Evolutionary conservation across 768 basidiomycete genomes (phyloP).

Genomic region (Galerina marginata): DNA sequence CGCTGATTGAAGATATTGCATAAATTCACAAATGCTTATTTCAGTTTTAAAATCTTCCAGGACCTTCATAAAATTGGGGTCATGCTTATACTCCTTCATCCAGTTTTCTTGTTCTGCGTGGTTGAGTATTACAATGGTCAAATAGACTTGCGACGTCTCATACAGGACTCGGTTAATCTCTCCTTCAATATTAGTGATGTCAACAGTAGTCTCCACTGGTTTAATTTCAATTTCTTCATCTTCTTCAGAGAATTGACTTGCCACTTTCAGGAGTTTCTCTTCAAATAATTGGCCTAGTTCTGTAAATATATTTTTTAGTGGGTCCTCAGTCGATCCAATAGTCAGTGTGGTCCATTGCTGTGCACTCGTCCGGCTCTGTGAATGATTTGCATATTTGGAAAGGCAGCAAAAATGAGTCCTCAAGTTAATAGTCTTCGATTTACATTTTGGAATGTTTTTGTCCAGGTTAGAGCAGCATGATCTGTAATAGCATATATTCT

Average conservation of each 20-base stretch:
- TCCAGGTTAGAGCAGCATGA: constrained; percentile 42
- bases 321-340: constrained; percentile 19
- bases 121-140: too few relatives aligned
- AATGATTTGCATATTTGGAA: constrained; percentile 37
- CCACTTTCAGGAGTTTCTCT: constrained; percentile 25
- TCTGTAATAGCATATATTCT: constrained; percentile 33
- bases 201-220: too few relatives aligned
- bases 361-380: constrained; percentile 44
- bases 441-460: constrained; percentile 40
- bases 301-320: constrained; percentile 26
- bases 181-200: neutral
- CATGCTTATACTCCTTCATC: too few relatives aligned
- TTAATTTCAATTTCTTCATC: too few relatives aligned
- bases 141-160: too few relatives aligned
- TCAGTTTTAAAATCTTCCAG: neutral
- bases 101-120: too few relatives aligned
- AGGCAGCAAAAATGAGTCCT: too few relatives aligned
- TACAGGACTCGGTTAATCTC: too few relatives aligned
- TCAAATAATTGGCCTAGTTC: constrained; percentile 34
- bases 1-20: too few relatives aligned
- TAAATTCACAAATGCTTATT: neutral
- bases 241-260: neutral
- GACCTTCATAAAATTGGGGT: neutral
- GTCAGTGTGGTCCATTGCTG: neutral
- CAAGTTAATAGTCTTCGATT: constrained; percentile 42